Base-by-base conservation (phyloP, 257 asterid species). In the Jacaranda mimosifolia region DNA sequence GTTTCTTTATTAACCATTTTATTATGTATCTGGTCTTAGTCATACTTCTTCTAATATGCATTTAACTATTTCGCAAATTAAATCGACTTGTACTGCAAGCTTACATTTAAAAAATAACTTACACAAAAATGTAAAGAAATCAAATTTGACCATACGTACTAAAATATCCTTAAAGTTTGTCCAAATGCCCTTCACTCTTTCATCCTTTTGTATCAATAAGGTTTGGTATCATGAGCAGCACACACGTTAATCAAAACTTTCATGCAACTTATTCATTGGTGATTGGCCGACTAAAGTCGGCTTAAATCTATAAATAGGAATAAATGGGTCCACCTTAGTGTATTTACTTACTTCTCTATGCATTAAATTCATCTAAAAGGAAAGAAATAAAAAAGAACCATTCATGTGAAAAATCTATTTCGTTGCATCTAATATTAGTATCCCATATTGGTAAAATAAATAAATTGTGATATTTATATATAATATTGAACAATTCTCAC, bases 221-320 rank as follows among this genome's bases (percentile, higher is more conserved):
- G 18, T 58, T 39, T 38, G 76, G 56, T 52, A 48, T 59, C 45
- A 49, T 62, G 55, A 63, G 64, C 65, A 72, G 76, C 55, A 6
- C 21, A 67, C 82, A 67, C 82, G 77, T 72, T 73, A 52, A 32
- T 67, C n/a, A 49, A 77, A 35, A 65, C 18, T 56, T 57, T 3
- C 79, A 81, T 76, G 72, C 79, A 76, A 42, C 14, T 62, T 52
- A 52, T 42, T 43, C 18, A 53, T 52, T 36, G n/a, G 6, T 52
- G 57, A 75, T 80, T 74, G 80, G 80, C 74, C 70, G 74, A 75
- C 49, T 69, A 58, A 40, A 76, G 85, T 76, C 68, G 81, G 81
- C 72, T 65, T 52, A 59, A 39, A 5, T 75, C 69, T 39, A 69
- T 21, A 7, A 35, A 51, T 7, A 13, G 32, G 70, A 67, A 39